Evolutionary conservation across 768 basidiomycete genomes (phyloP).

Genomic region (Agaricus subrufescens): DNA sequence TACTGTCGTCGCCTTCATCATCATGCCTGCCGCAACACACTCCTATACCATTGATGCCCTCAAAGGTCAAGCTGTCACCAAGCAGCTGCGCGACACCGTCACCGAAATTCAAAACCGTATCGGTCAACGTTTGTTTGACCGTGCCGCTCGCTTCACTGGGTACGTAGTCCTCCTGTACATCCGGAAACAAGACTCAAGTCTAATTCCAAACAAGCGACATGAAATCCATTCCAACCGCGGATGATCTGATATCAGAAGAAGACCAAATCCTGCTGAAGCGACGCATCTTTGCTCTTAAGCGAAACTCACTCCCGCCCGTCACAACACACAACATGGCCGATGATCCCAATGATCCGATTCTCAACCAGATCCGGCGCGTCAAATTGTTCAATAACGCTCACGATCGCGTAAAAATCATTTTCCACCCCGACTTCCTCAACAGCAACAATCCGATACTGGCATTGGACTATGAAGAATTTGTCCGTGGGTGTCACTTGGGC

Average conservation of each 20-base stretch:
- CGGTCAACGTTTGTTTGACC: slow-evolving; percentile 89
- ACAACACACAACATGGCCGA: slow-evolving; percentile 99
- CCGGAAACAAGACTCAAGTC: neutral
- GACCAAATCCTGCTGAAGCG: slow-evolving; percentile 95
- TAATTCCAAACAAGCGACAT: slow-evolving; percentile 48
- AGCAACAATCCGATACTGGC: slow-evolving; percentile 97
- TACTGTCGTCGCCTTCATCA: slow-evolving; percentile 97
- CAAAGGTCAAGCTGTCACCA: slow-evolving; percentile 94
- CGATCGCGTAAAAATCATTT: slow-evolving; percentile 95
- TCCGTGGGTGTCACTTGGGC: slow-evolving; percentile 94
- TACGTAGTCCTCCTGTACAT: slow-evolving; percentile 28
- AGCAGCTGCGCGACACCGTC: slow-evolving; percentile 93
- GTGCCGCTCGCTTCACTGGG: slow-evolving; percentile 91
- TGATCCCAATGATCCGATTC: slow-evolving; percentile 85
- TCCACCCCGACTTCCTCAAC: slow-evolving; percentile 98
- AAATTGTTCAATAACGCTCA: slow-evolving; percentile 84
- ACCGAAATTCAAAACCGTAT: slow-evolving; percentile 93
- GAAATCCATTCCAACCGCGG: slow-evolving; percentile 67
- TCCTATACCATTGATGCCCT: slow-evolving; percentile 98
- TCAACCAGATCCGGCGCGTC: slow-evolving; percentile 92
- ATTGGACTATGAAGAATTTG: slow-evolving; percentile 98
- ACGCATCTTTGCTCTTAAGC: slow-evolving; percentile 92
- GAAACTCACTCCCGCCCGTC: slow-evolving; percentile 91
- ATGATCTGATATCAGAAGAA: slow-evolving; percentile 79
- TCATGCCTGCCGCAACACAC: slow-evolving; percentile 95